Evolutionary conservation across 169 alveolate genomes (phyloP).

Genomic region (Theileria luwenshuni): DNA sequence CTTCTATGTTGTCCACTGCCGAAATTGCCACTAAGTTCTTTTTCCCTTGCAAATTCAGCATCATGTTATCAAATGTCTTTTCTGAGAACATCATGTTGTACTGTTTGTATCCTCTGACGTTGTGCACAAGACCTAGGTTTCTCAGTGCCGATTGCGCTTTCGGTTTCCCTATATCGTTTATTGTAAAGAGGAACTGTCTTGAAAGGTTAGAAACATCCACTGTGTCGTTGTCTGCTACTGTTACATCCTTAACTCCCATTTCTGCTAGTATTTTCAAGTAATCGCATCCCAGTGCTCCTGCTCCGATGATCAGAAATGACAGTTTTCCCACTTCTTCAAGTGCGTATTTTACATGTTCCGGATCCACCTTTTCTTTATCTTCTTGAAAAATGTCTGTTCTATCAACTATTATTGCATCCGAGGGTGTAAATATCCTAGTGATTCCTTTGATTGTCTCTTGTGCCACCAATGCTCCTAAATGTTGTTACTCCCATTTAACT

Average conservation of each 20-base stretch:
- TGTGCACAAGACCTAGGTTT: conserved; percentile 17
- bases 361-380: conserved; percentile 18
- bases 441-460: conserved; percentile 58
- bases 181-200: conserved; percentile 54
- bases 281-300: conserved; percentile 70
- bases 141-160: conserved; percentile 58
- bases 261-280: conserved; percentile 41
- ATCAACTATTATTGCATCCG: conserved; percentile 42
- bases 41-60: neutral
- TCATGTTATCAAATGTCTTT: neutral
- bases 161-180: conserved; percentile 49
- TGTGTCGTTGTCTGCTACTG: conserved; percentile 51
- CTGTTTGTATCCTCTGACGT: conserved; percentile 3
- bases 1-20: conserved; percentile 66
- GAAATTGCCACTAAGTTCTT: conserved; percentile 28
- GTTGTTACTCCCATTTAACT: neutral
- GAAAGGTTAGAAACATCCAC: conserved; percentile 58
- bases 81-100: conserved; percentile 16
- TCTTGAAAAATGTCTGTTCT: conserved; percentile 57
- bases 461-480: conserved; percentile 55
- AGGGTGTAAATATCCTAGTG: conserved; percentile 45
- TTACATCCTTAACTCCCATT: conserved; percentile 51
- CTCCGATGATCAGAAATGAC: conserved; percentile 61
- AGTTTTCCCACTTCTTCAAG: neutral
- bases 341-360: conserved; percentile 15